phyloP scores from a whole-genome alignment of 441 rosid species.

The Populus trichocarpa region DNA sequence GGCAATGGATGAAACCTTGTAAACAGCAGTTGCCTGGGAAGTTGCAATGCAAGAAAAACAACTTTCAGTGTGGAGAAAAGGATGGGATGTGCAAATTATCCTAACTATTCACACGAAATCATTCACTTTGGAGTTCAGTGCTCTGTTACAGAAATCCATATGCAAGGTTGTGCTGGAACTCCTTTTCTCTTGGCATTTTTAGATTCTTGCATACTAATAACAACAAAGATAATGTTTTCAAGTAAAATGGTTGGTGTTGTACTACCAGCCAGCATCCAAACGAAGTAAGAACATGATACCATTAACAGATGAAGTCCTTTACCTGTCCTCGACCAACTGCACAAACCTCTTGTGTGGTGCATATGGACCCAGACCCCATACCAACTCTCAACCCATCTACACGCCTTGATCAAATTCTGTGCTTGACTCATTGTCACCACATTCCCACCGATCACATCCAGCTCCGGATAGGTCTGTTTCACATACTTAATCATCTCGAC shows the following conservation, averaged over 20 bases:
- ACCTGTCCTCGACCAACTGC: slow-evolving; percentile 98
- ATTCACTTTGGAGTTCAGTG: not conserved
- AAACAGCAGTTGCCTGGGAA: slow-evolving; percentile 61
- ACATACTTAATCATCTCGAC: slow-evolving; percentile 32
- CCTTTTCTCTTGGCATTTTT: not conserved
- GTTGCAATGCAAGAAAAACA: slow-evolving; percentile 9
- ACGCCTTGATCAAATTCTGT: slow-evolving; percentile 75
- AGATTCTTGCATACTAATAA: not conserved
- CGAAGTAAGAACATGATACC: not conserved
- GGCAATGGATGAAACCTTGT: slow-evolving; percentile 13
- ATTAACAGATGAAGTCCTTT: slow-evolving; percentile 8
- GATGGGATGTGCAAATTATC: not conserved
- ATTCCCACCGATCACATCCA: slow-evolving; percentile 93
- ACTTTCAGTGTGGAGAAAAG: not conserved
- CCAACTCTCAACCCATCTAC: slow-evolving; percentile 86
- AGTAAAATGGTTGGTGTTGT: not conserved
- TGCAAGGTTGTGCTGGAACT: not conserved
- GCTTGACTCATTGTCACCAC: slow-evolving; percentile 90
- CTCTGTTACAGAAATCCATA: not conserved
- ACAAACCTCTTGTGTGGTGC: slow-evolving; percentile 96
- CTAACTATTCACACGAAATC: not conserved
- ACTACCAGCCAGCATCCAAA: not conserved
- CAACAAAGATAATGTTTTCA: not conserved
- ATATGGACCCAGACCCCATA: slow-evolving; percentile 95
- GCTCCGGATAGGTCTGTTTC: slow-evolving; percentile 55